Base-by-base conservation (phyloP, 2,329 filamentous ascomycete genomes). In the Paecilomyces variotii region DNA sequence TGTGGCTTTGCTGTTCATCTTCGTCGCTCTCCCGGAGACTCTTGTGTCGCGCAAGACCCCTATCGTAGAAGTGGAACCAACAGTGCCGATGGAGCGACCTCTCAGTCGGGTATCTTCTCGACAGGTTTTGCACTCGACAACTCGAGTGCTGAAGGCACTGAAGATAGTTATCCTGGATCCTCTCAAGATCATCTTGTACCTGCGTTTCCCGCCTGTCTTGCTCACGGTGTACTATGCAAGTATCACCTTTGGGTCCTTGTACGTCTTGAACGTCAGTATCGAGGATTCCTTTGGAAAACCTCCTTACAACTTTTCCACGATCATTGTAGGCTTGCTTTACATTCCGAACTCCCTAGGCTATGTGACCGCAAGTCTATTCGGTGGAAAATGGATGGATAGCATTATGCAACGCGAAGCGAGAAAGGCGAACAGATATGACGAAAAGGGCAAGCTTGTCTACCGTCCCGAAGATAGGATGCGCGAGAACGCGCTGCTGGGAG, bases 391-490 rank as follows among this genome's bases (percentile, higher is more conserved):
- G 90, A 87, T 89, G 65, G 90, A 95, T 70, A 75, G 74, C 19
- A 93, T 94, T 72, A 94, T 94, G 90, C 80, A 83, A 32, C 83
- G 88, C 24, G 87, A 90, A 72, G 90, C 90, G 0, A 77, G 76
- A n/a, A 86, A 81, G 62, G 88, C 87, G 0, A 84, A 84, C 11
- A 79, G 89, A 26, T 88, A 87, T 65, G 88, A 90, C 64, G 81
- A 80, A 35, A 73, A 83, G 39, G 89, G 89, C 12, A 82, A 81
- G 59, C 77, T 90, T 24, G 76, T 90, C 9, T 88, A 85, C 67
- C 78, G 84, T 1, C 90, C 90, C 0, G 90, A 94, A 73, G 90
- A 95, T 71, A 83, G 90, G 11, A 89, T 94, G 84, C 80, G 86
- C 51, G 88, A 93, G 69, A 94, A 95, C 68, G 87, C 88, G 2